phyloP scores from a whole-genome alignment of 441 rosid genomes.

The Dalechampia spathulata region DNA sequence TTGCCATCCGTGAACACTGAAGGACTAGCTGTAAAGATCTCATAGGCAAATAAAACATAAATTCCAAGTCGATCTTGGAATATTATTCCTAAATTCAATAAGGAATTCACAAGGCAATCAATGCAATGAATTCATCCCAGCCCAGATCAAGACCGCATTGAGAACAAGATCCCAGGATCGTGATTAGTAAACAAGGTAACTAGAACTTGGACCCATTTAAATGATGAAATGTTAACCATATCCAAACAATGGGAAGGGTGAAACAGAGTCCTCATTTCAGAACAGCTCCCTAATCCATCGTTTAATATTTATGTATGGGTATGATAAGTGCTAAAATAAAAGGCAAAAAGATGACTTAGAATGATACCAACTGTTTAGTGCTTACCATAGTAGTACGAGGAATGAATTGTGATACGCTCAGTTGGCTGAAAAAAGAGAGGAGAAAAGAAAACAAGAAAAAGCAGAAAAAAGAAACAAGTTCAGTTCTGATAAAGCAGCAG shows the following conservation, averaged over 20 bases:
- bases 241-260: not conserved
- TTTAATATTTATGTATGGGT: not conserved
- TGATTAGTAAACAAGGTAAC: not conserved
- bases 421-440: constrained; percentile 52
- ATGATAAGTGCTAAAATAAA: constrained; percentile 5
- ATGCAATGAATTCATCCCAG: not conserved
- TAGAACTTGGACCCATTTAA: not conserved
- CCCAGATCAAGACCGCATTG: not conserved
- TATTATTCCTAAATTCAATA: not conserved
- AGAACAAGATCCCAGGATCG: not conserved
- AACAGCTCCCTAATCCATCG: not conserved
- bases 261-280: too few species aligned
- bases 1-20: too few species aligned
- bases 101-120: not conserved
- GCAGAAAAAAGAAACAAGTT: constrained; percentile 14
- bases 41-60: not conserved
- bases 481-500: constrained; percentile 1
- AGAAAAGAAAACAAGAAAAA: not conserved
- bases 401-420: constrained; percentile 78
- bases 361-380: constrained; percentile 2
- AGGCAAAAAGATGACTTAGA: not conserved
- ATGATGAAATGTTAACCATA: not conserved
- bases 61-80: not conserved
- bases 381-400: constrained; percentile 93
- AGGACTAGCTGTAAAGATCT: not conserved